phyloP scores from a whole-genome alignment of 169 alveolate genomes.

The Fabrea salina region DNA sequence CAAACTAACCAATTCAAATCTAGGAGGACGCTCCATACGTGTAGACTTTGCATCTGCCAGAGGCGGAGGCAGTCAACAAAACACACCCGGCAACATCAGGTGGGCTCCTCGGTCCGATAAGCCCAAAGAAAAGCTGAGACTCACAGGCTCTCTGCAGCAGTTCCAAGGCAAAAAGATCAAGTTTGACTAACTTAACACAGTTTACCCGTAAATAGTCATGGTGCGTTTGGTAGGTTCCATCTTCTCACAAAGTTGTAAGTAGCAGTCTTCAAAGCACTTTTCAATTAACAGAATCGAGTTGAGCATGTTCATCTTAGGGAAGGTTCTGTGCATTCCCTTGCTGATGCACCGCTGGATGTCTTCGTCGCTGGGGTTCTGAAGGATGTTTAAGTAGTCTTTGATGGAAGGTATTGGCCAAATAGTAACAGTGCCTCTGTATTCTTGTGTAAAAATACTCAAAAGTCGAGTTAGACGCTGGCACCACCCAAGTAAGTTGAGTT shows the following conservation, averaged over 20 bases:
- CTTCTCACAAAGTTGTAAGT: constrained; percentile 1
- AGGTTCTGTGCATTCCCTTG: constrained; percentile 35
- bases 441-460: constrained; percentile 37
- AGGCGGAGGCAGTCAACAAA: constrained; percentile 31
- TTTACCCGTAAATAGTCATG: too few relatives aligned
- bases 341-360: constrained; percentile 35
- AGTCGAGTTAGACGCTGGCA: constrained; percentile 16
- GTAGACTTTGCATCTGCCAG: constrained; percentile 52
- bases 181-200: too few relatives aligned
- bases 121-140: background rate
- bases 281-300: constrained; percentile 32
- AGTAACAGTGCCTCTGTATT: constrained; percentile 58
- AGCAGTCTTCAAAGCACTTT: constrained; percentile 24
- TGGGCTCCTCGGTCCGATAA: background rate
- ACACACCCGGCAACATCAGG: background rate
- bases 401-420: constrained; percentile 52
- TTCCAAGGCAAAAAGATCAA: constrained; percentile 14
- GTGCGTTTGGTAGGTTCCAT: too few relatives aligned
- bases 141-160: background rate
- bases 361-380: constrained; percentile 48
- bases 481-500: constrained; percentile 36
- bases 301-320: constrained; percentile 24
- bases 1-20: constrained; percentile 54
- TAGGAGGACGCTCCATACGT: constrained; percentile 71
- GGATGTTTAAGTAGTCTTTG: constrained; percentile 45